A percentile compares a stretch with the other conserved stretches of the same genome.
Evolutionary conservation across 164 flowering plant species (phyloP).

Genomic region (Tinospora cordifolia): DNA sequence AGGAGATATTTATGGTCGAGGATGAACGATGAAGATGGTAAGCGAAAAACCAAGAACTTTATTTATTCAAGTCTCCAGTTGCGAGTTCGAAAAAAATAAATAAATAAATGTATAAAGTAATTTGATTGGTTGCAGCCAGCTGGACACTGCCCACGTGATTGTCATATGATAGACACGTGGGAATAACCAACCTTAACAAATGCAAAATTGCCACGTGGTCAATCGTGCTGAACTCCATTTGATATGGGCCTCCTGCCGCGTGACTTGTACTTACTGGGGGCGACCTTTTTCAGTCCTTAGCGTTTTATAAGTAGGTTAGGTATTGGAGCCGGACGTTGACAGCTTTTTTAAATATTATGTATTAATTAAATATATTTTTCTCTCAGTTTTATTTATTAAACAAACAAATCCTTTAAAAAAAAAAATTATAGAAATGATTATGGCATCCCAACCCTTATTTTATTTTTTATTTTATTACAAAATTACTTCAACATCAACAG

Average conservation of each 20-base stretch:
- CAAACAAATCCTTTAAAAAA: no score
- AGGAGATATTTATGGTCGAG: background rate
- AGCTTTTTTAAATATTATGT: background rate
- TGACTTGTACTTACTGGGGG: background rate
- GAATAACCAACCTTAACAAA: background rate
- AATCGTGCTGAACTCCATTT: background rate
- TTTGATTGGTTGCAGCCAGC: background rate
- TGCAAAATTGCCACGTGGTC: background rate
- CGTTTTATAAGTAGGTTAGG: background rate
- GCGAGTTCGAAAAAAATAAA: background rate
- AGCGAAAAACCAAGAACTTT: no score
- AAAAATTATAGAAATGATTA: no score
- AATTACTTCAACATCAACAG: no score
- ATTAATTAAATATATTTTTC: no score
- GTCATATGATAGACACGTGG: background rate
- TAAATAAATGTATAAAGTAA: background rate
- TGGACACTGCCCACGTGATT: constrained; percentile 1
- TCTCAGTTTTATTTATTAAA: no score
- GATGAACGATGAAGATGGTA: background rate
- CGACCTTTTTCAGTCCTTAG: background rate
- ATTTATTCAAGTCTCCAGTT: background rate
- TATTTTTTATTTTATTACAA: no score
- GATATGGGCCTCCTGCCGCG: background rate
- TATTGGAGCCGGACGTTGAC: background rate
- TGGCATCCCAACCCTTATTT: no score